Evolutionary conservation across 2,329 filamentous ascomycete species (phyloP).

Genomic region (Neocucurbitaria cava): DNA sequence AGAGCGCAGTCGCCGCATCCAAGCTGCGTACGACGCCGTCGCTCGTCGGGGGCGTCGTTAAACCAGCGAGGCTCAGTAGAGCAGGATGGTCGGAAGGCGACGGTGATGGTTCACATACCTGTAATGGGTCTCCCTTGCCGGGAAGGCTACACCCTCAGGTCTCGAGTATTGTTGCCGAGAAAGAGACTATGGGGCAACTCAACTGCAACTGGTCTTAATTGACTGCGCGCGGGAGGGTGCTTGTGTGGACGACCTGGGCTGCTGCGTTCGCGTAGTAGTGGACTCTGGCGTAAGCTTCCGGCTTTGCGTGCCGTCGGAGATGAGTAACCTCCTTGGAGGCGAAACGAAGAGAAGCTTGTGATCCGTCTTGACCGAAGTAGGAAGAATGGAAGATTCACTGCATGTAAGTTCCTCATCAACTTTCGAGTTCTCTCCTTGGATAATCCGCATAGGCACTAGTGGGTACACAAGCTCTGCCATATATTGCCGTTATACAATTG

Average conservation of each 20-base stretch:
- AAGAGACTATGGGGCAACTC: neutral
- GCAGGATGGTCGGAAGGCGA: neutral
- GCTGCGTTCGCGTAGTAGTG: neutral
- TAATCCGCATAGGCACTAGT: too few relatives aligned
- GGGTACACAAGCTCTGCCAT: too few relatives aligned
- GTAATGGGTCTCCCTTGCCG: slow-evolving; percentile 1
- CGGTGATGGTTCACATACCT: neutral
- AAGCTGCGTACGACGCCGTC: neutral
- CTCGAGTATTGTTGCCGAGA: neutral
- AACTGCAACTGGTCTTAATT: slow-evolving; percentile 4
- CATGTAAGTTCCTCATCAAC: neutral
- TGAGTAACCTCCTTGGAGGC: slow-evolving; percentile 4
- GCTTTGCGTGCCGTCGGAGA: slow-evolving; percentile 4
- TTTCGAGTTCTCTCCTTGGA: neutral
- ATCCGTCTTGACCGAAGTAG: neutral
- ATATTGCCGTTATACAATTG: too few relatives aligned
- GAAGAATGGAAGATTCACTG: neutral
- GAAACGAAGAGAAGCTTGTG: slow-evolving; percentile 1
- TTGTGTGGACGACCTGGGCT: neutral
- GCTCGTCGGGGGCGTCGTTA: neutral
- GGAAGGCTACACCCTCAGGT: neutral
- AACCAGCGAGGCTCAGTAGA: neutral
- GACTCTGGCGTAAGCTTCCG: slow-evolving; percentile 5
- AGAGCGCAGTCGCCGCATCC: neutral
- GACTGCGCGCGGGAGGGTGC: slow-evolving; percentile 3